Percentiles rank a stretch among this genome's conserved stretches.
phyloP scores from a whole-genome alignment of 202 grass and related monocot genomes.

The Musa balbisiana region DNA sequence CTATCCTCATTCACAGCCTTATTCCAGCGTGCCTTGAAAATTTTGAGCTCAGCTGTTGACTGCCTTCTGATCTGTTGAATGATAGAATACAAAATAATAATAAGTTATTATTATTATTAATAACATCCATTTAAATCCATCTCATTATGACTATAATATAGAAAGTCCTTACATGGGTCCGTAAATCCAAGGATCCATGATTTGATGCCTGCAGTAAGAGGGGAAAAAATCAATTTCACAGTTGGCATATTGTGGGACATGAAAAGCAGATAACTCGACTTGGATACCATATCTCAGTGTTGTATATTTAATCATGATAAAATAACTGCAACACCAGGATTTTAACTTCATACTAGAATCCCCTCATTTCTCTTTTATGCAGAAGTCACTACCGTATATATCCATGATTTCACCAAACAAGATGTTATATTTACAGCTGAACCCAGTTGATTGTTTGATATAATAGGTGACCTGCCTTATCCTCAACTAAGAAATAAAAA shows the following conservation, averaged over 20 bases:
- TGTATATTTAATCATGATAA: no score
- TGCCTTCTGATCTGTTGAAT: conserved; percentile 65
- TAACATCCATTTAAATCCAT: background rate
- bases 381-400: no score
- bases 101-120: no score
- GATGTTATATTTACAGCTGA: no score
- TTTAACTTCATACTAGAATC: no score
- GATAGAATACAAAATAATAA: background rate
- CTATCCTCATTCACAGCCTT: conserved; percentile 63
- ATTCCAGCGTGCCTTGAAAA: conserved; percentile 84
- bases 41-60: conserved; percentile 71
- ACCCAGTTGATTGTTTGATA: no score
- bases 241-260: background rate
- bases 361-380: no score
- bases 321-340: no score
- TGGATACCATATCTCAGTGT: no score
- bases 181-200: conserved; percentile 68
- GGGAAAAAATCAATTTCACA: background rate
- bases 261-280: no score
- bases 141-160: background rate
- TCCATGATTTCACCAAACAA: no score
- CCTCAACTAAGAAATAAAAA: background rate
- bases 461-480: no score
- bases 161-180: conserved; percentile 49
- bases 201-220: conserved; percentile 34